Evolutionary conservation across 768 basidiomycete genomes (phyloP), one percentile per base, ranked within the genome.

Genomic region (Hygrophorus pudorinus): DNA sequence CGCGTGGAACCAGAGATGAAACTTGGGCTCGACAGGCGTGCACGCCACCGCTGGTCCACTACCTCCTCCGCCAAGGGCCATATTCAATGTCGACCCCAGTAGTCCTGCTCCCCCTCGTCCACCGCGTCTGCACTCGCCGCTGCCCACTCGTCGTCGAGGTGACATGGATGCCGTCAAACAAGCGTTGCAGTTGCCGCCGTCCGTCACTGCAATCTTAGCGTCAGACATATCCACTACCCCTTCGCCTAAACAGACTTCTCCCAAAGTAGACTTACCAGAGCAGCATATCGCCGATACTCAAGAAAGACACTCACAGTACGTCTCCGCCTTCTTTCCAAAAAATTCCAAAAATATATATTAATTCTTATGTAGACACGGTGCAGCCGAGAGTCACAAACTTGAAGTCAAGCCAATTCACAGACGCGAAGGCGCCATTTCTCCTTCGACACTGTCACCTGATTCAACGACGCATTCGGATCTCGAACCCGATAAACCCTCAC

Each of bases 31-130:
- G 24, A 24, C 7, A 24, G 24, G 24, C 24, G 53, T 80, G 1
- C 80, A 87, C 60, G 69, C 81, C 5, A 84, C 73, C 17, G 84
- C 83, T 33, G 81, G 82, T 3, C 84, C 85, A 38, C 67, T 83
- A 47, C 83, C 85, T 21, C 75, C 76, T 27, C 83, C 82, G 7
- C 81, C 84, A 2, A 67, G 78, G 46, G 71, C 78, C 14, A 59
- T 67, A 45, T 71, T 78, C 44, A 65, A 64, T 46, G 67, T 77
- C 27, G 65, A 71, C 39, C 46, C 64, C 5, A 64, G 65, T 10
- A 66, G 58, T 39, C 63, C 71, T 7, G 67, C 73, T 9, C 77
- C 79, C 17, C 79, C 81, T 47, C 75, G 77, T 31, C 79, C 79
- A 28, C 75, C 78, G 4, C 77, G 81, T 33, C 65, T 79, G 4